Evolutionary conservation across 2,329 filamentous ascomycete genomes (phyloP).

Genomic region (Epichloe gansuensis): DNA sequence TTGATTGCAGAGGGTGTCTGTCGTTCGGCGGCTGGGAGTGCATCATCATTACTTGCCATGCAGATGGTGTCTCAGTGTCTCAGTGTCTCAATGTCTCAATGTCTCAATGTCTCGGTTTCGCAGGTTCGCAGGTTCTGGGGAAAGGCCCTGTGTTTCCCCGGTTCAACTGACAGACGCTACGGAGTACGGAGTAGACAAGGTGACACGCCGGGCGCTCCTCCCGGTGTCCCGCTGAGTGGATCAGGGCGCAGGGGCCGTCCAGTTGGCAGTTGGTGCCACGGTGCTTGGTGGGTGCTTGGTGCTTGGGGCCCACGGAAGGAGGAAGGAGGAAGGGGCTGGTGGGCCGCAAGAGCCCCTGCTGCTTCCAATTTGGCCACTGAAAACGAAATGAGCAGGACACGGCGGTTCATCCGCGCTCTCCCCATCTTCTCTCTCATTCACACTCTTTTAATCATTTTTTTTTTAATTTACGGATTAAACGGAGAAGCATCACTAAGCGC

Average conservation of each 20-base stretch:
- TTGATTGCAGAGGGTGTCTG: too few species aligned
- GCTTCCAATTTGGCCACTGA: not conserved
- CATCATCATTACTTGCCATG: not conserved
- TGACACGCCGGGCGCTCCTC: not conserved
- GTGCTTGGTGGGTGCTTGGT: too few species aligned
- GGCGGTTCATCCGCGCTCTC: too few species aligned
- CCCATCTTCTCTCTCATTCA: not conserved
- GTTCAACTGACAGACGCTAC: not conserved
- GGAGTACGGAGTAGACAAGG: too few species aligned
- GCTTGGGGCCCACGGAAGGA: too few species aligned
- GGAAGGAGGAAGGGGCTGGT: too few species aligned
- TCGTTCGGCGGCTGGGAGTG: too few species aligned
- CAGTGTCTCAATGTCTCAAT: not conserved
- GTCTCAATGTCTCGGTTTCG: too few species aligned
- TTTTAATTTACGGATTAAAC: too few species aligned
- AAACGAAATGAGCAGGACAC: not conserved
- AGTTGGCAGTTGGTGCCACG: too few species aligned
- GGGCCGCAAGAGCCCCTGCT: not conserved
- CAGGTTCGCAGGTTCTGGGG: not conserved
- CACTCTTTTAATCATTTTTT: not conserved
- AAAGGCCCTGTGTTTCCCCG: not conserved
- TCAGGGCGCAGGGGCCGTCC: too few species aligned
- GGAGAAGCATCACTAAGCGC: too few species aligned
- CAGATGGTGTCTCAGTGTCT: not conserved
- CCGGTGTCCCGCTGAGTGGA: not conserved